phyloP scores from a whole-genome alignment of 495 filamentous ascomycete genomes.

The Pseudevernia furfuracea region DNA sequence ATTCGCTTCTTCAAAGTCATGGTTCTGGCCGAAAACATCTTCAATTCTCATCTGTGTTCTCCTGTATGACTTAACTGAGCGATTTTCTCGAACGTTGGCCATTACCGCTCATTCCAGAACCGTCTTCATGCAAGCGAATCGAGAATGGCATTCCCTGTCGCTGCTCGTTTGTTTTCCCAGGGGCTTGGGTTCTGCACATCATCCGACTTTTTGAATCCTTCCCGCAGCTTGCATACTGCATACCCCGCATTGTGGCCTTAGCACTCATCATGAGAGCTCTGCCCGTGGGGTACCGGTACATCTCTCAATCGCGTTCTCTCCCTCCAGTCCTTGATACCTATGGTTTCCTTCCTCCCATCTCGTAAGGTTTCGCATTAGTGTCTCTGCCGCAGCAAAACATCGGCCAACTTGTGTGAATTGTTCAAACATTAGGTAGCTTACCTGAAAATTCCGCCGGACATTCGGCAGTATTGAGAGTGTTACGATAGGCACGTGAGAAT shows the following conservation, averaged over 20 bases:
- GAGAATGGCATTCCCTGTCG: neutral
- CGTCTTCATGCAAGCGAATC: neutral
- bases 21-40: neutral
- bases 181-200: neutral
- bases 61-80: neutral
- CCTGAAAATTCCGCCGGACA: neutral
- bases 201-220: neutral
- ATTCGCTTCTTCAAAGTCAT: neutral
- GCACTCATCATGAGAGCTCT: neutral
- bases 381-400: neutral
- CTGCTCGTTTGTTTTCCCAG: neutral
- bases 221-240: neutral
- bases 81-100: neutral
- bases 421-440: neutral
- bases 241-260: neutral
- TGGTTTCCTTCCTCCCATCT: neutral
- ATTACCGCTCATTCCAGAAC: neutral
- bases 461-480: neutral
- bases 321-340: neutral
- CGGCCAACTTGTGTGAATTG: neutral
- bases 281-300: neutral
- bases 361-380: neutral
- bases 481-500: neutral
- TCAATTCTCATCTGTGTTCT: neutral
- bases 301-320: neutral